A percentile compares a stretch with the other conserved stretches of the same genome.
These are phyloP conservation scores for Solioccasus polychromus DNA, from an alignment of 768 basidiomycete genomes.

Conservation along the genomic window DNA sequence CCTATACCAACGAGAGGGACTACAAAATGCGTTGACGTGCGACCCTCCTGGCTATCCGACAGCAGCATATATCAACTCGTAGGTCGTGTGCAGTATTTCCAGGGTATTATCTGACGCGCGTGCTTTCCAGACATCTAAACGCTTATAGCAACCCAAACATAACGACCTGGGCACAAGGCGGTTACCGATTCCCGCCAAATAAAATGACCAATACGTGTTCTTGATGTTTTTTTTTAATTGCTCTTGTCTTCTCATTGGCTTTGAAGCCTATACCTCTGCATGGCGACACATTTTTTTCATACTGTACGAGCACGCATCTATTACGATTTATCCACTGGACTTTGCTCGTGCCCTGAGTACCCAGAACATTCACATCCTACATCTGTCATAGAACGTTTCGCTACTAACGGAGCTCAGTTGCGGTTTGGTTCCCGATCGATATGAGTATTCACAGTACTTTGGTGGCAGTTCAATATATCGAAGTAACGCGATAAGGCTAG, in stretches of 20 bases:
- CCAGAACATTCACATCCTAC: conserved; percentile 15
- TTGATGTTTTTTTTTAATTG: conserved; percentile 12
- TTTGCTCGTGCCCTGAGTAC: conserved; percentile 1
- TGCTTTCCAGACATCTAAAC: conserved; percentile 33
- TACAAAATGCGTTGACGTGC: conserved; percentile 71
- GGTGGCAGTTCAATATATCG: too few species aligned
- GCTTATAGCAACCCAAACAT: conserved; percentile 80
- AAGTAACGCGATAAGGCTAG: too few species aligned
- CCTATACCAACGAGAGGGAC: conserved; percentile 76
- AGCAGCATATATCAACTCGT: conserved; percentile 71
- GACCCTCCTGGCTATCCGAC: conserved; percentile 80
- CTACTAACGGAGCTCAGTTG: not conserved
- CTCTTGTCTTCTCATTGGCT: conserved; percentile 7
- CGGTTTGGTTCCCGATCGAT: not conserved
- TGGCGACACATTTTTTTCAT: conserved; percentile 20
- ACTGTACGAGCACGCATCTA: conserved; percentile 27
- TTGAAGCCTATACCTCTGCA: conserved; percentile 16
- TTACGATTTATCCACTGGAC: conserved; percentile 23
- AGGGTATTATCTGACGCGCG: conserved; percentile 6
- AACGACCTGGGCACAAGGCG: conserved; percentile 81
- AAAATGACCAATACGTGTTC: conserved; percentile 24
- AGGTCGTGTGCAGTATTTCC: conserved; percentile 15
- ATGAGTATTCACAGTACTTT: too few species aligned
- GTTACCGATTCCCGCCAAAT: conserved; percentile 75
- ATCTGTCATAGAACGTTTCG: not conserved